Percentiles rank a stretch among this genome's conserved stretches.
Conservation (phyloP, 495 filamentous ascomycete genomes). For the Extremus antarcticus region DNA sequence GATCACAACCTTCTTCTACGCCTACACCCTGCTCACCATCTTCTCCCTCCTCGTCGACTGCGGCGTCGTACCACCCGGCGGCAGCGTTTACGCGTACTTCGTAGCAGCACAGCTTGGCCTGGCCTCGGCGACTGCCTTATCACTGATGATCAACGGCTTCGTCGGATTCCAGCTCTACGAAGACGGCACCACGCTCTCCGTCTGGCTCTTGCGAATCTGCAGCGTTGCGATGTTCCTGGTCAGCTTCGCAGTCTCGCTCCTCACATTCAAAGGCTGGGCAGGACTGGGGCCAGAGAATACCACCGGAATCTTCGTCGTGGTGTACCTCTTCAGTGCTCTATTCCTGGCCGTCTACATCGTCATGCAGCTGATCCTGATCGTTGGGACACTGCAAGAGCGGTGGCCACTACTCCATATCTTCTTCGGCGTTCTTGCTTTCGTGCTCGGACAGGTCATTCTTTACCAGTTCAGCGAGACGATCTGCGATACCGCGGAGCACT, state of each 20-base stretch:
- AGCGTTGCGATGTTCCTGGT: conserved; percentile 77
- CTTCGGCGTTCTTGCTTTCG: conserved; percentile 88
- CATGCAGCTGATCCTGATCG: conserved; percentile 78
- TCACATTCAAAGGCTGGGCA: conserved; percentile 88
- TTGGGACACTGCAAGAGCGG: conserved; percentile 82
- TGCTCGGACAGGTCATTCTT: conserved; percentile 83
- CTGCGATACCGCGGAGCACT: conserved; percentile 80
- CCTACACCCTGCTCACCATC: conserved; percentile 84
- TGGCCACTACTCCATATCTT: conserved; percentile 91
- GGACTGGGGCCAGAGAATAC: conserved; percentile 78
- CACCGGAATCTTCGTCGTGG: conserved; percentile 77
- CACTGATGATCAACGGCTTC: conserved; percentile 91
- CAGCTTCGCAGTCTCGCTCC: conserved; percentile 72
- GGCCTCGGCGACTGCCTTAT: conserved; percentile 76
- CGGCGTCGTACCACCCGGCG: conserved; percentile 78
- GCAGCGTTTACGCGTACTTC: conserved; percentile 77
- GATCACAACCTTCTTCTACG: conserved; percentile 94
- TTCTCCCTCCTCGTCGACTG: conserved; percentile 85
- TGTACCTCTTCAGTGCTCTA: conserved; percentile 85
- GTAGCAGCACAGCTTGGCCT: conserved; percentile 82
- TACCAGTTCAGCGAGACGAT: conserved; percentile 82
- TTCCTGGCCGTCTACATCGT: conserved; percentile 75
- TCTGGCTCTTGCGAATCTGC: conserved; percentile 78
- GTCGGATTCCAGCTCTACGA: conserved; percentile 98
- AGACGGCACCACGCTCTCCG: conserved; percentile 87